These are phyloP conservation scores for Psidium friedrichsthalianum DNA, from an alignment of 345 rosid species.

Conservation along the genomic window DNA sequence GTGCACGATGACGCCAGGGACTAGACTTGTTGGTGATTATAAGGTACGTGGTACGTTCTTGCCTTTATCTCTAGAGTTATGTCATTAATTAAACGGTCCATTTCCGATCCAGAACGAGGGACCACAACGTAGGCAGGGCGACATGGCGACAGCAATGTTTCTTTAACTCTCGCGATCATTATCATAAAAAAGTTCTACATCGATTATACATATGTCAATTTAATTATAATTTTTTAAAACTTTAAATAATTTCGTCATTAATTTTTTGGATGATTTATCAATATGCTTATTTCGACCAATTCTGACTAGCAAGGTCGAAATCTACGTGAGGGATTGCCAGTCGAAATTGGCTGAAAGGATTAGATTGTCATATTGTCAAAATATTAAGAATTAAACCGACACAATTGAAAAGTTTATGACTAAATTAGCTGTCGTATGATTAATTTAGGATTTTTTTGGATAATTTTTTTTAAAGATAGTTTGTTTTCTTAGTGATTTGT, in stretches of 20 bases:
- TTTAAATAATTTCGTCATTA: no score
- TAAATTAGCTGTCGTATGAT: not conserved
- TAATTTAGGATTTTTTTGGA: no score
- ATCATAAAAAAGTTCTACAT: no score
- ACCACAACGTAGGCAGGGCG: not conserved
- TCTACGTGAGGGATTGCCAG: rapidly evolving
- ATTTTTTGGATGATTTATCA: not conserved
- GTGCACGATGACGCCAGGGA: not conserved
- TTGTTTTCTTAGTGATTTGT: no score
- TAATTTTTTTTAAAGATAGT: no score
- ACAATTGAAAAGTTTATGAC: not conserved
- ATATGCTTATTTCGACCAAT: rapidly evolving
- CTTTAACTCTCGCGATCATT: not conserved
- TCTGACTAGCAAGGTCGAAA: rapidly evolving
- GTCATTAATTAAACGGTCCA: not conserved
- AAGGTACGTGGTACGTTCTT: not conserved
- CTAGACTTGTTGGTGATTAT: not conserved
- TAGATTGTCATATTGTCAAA: not conserved
- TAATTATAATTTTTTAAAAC: no score
- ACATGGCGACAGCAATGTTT: not conserved
- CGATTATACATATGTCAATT: no score
- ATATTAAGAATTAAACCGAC: not conserved
- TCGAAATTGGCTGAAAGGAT: not conserved
- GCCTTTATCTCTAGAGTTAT: no score
- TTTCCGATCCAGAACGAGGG: not conserved